Evolutionary conservation across 2,329 filamentous ascomycete genomes (phyloP).

Genomic region (Sporothrix brasiliensis): DNA sequence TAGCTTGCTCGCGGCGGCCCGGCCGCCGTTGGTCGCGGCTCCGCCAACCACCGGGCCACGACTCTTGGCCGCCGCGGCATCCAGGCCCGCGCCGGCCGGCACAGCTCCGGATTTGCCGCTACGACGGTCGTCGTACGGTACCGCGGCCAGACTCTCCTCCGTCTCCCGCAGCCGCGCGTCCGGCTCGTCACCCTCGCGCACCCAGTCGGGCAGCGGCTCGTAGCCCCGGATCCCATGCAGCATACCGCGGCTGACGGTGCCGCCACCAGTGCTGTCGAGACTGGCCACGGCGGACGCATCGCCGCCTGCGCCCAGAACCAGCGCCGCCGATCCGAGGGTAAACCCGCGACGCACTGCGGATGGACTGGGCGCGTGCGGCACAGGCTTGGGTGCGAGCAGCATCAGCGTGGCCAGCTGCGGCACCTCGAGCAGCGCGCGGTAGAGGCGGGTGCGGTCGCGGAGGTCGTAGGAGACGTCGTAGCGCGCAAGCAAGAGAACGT

Average conservation of each 20-base stretch:
- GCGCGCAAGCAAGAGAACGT: conserved; percentile 79
- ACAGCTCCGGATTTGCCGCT: conserved; percentile 40
- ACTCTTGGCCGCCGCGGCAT: conserved; percentile 56
- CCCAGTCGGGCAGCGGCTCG: conserved; percentile 80
- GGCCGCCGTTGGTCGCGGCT: conserved; percentile 55
- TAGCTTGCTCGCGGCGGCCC: conserved; percentile 54
- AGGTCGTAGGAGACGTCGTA: conserved; percentile 96
- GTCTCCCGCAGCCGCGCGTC: conserved; percentile 71
- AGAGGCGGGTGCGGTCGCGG: conserved; percentile 85
- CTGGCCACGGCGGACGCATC: neutral
- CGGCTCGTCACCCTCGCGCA: conserved; percentile 76
- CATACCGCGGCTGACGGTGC: conserved; percentile 41
- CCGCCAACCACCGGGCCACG: conserved; percentile 38
- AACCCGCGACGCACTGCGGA: conserved; percentile 80
- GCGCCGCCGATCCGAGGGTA: conserved; percentile 78
- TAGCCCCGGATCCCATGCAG: conserved; percentile 77
- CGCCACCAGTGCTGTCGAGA: conserved; percentile 40
- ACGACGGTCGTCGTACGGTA: conserved; percentile 44
- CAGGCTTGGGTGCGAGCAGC: conserved; percentile 89
- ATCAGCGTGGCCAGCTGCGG: conserved; percentile 89
- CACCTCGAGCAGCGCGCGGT: conserved; percentile 77
- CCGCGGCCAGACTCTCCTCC: conserved; percentile 46
- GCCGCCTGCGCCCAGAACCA: conserved; percentile 77
- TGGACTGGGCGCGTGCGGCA: conserved; percentile 85
- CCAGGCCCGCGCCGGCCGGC: conserved; percentile 66